phyloP scores from a whole-genome alignment of 108 stramenopile genomes.

The Hondaea fermentalgiana region DNA sequence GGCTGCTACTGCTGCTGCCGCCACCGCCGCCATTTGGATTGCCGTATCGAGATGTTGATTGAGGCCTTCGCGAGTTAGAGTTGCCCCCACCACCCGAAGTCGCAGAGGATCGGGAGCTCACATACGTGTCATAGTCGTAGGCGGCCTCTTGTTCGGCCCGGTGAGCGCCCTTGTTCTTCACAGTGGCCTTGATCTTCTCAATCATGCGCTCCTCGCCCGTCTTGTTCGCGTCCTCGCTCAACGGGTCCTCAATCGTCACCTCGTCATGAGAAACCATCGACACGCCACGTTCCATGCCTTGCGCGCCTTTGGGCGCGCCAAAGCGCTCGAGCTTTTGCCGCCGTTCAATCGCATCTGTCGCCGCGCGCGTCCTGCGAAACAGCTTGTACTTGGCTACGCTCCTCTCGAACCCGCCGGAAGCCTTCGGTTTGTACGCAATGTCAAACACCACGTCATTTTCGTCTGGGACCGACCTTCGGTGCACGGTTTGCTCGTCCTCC shows the following conservation, averaged over 20 bases:
- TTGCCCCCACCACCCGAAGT: neutral
- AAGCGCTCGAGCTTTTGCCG: neutral
- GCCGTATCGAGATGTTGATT: neutral
- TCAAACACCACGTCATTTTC: neutral
- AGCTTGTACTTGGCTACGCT: neutral
- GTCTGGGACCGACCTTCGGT: neutral
- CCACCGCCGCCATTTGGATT: neutral
- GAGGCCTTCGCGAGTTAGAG: neutral
- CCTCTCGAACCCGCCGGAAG: neutral
- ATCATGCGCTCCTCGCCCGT: slow-evolving; percentile 6
- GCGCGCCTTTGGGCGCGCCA: neutral
- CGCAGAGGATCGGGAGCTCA: neutral
- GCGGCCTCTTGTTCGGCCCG: neutral
- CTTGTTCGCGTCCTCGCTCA: slow-evolving; percentile 9
- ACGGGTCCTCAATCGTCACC: neutral
- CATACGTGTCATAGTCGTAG: neutral
- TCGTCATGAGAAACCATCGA: neutral
- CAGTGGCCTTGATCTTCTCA: slow-evolving; percentile 2
- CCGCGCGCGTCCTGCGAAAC: neutral
- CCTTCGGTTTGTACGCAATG: neutral
- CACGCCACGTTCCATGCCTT: neutral
- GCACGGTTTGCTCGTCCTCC: neutral
- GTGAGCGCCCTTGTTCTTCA: slow-evolving; percentile 1
- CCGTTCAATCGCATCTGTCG: neutral
- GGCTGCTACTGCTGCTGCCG: neutral